Evolutionary conservation across 179 eudicot genomes (phyloP).

Genomic region (Beta corolliflora): DNA sequence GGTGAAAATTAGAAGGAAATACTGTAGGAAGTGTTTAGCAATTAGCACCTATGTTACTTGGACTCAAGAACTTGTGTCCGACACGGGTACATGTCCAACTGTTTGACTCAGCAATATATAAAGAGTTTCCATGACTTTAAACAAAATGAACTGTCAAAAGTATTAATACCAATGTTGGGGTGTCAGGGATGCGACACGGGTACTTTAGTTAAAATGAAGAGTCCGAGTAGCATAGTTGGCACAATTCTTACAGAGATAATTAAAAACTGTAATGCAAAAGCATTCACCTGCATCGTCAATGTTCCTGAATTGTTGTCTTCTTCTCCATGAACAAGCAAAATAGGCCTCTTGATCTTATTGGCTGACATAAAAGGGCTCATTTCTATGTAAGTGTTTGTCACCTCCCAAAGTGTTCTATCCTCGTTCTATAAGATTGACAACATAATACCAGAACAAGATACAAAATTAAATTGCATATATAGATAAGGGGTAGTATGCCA

Average conservation of each 20-base stretch:
- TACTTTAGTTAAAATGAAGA: too few relatives aligned
- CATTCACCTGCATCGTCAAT: slow-evolving; percentile 85
- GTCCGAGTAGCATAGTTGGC: too few relatives aligned
- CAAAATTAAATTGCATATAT: not conserved
- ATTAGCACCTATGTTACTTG: too few relatives aligned
- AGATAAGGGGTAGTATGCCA: too few relatives aligned
- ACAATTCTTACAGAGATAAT: not conserved
- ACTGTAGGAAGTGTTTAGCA: not conserved
- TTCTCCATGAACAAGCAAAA: slow-evolving; percentile 95
- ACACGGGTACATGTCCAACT: not conserved
- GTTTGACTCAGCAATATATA: not conserved
- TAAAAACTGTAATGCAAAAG: not conserved
- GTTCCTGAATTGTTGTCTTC: slow-evolving; percentile 96
- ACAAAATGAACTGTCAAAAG: not conserved
- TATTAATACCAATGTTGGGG: too few relatives aligned
- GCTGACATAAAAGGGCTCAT: slow-evolving; percentile 99
- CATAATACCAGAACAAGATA: not conserved
- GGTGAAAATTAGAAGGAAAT: not conserved
- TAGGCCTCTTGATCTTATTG: slow-evolving; percentile 88
- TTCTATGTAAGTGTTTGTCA: slow-evolving; percentile 69
- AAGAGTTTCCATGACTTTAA: not conserved
- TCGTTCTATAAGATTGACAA: slow-evolving; percentile 54
- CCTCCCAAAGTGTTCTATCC: slow-evolving; percentile 98
- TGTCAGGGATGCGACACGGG: too few relatives aligned
- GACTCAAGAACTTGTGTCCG: too few relatives aligned